Percentiles rank a stretch among this genome's conserved stretches.
phyloP scores from a whole-genome alignment of 257 asterid species.

The Oldenlandia corymbosa region DNA sequence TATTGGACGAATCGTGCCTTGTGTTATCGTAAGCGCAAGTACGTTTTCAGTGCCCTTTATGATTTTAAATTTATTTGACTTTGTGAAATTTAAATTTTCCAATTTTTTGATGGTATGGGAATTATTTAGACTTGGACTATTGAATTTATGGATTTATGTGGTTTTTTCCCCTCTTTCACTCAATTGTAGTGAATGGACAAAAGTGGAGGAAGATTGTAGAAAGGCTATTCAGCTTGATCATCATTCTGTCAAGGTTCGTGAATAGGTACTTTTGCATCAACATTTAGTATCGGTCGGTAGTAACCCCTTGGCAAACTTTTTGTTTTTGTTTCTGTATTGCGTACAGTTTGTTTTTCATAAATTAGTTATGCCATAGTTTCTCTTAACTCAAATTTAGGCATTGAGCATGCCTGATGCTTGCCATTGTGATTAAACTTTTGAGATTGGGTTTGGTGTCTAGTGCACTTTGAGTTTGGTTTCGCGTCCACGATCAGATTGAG shows the following conservation, averaged over 20 bases:
- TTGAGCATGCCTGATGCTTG: not conserved
- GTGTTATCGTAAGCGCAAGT: constrained; percentile 79
- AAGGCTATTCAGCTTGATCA: constrained; percentile 38
- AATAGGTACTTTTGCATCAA: not conserved
- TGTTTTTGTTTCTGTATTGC: not conserved
- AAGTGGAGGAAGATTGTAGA: constrained; percentile 41
- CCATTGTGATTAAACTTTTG: not conserved
- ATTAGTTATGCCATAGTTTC: not conserved
- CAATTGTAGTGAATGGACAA: constrained; percentile 58
- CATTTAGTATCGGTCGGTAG: not conserved
- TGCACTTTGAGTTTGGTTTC: not conserved
- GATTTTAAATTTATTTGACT: no score
- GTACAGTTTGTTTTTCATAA: not conserved
- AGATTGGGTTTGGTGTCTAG: not conserved
- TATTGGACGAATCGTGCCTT: constrained; percentile 96
- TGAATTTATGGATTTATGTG: not conserved
- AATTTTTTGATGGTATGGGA: constrained; percentile 3
- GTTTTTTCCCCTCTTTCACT: not conserved
- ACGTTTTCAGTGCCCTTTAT: constrained; percentile 16
- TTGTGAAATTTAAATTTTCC: no score
- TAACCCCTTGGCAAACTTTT: no score
- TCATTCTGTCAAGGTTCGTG: constrained; percentile 35
- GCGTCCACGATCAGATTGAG: not conserved
- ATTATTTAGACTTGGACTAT: not conserved
- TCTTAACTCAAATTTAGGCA: not conserved